Evolutionary conservation across 2,329 filamentous ascomycete species (phyloP), one percentile per base, ranked within the genome.

Genomic region (Aspergillus ochraceoroseus): DNA sequence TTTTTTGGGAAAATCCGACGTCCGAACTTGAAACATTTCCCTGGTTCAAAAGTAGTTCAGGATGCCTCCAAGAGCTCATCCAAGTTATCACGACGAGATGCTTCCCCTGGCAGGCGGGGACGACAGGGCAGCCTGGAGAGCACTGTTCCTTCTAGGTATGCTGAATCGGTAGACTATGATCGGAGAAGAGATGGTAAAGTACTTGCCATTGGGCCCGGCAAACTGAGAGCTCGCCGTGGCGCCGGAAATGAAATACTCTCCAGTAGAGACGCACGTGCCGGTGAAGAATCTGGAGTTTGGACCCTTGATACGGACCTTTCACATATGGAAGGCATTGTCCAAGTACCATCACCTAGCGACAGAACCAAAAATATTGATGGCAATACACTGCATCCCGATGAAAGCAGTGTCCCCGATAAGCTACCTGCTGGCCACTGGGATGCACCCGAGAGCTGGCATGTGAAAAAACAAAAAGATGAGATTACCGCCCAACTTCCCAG

Each of bases 381-480:
- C 9, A 51, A 56, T 30, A 38, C 52, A 28, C 43, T 44, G 11
- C 59, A 64, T 17, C 48, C 55, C 14, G 63, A 67, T 20, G 61
- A 43, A 32, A 34, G n/a, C 7, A 19, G 22, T n/a, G 6, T 18
- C 5, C 12, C 4, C 2, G 41, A 43, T n/a, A 25, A 63, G 14
- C 44, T 55, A 23, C 63, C 68, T 34, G 66, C 61, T 26, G 80
- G 82, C 1, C 79, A 79, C 3, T 98, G 90, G 90, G 86, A 94
- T 62, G 89, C 89, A 3, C 90, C 92, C 1, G 90, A 96, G 63
- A 95, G 89, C 61, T 98, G 92, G 92, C 88, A 86, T 35, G 90
- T 96, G 17, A 86, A 85, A 52, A 82, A 80, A 43, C 66, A 70
- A 26, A 56, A 56, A 26, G 66, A 70, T 15, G 65, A 68, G 28